These are phyloP conservation scores for Annulohypoxylon bovei DNA, from an alignment of 495 filamentous ascomycete species.

Conservation along the genomic window DNA sequence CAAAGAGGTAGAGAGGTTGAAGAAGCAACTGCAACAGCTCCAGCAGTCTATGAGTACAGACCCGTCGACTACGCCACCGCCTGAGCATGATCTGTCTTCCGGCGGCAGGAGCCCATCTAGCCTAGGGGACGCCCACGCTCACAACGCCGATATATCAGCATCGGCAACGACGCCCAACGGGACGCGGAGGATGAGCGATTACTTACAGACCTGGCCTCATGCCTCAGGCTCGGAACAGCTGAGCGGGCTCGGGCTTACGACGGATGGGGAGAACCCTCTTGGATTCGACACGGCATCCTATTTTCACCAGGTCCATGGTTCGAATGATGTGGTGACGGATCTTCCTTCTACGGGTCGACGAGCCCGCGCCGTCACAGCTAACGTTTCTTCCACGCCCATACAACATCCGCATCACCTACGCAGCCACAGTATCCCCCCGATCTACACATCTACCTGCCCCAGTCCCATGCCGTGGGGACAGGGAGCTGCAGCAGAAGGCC, in stretches of 20 bases:
- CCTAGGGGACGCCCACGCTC: slow-evolving; percentile 37
- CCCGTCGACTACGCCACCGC: slow-evolving; percentile 40
- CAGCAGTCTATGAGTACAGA: slow-evolving; percentile 43
- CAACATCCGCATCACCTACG: slow-evolving; percentile 39
- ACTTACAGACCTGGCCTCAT: slow-evolving; percentile 44
- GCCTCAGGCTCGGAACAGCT: slow-evolving; percentile 38
- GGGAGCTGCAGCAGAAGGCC: slow-evolving; percentile 29
- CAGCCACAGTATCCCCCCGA: slow-evolving; percentile 45
- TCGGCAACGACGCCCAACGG: slow-evolving; percentile 38
- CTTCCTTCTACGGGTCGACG: slow-evolving; percentile 34
- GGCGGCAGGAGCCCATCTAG: slow-evolving; percentile 43
- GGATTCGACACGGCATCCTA: slow-evolving; percentile 42
- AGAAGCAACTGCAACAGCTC: slow-evolving; percentile 47
- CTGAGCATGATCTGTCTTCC: slow-evolving; percentile 44
- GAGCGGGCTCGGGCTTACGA: slow-evolving; percentile 37
- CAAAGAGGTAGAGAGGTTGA: slow-evolving; percentile 47
- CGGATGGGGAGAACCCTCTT: slow-evolving; percentile 41
- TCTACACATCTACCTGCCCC: slow-evolving; percentile 35
- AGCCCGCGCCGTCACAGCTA: slow-evolving; percentile 40
- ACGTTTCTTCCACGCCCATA: slow-evolving; percentile 30
- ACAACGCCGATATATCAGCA: slow-evolving; percentile 32
- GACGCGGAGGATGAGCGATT: slow-evolving; percentile 40
- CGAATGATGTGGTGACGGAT: slow-evolving; percentile 44
- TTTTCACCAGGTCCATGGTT: slow-evolving; percentile 37
- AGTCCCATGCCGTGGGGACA: slow-evolving; percentile 43